These are phyloP conservation scores for Tylopilus subfusipes DNA, from an alignment of 768 basidiomycete species.

Conservation along the genomic window DNA sequence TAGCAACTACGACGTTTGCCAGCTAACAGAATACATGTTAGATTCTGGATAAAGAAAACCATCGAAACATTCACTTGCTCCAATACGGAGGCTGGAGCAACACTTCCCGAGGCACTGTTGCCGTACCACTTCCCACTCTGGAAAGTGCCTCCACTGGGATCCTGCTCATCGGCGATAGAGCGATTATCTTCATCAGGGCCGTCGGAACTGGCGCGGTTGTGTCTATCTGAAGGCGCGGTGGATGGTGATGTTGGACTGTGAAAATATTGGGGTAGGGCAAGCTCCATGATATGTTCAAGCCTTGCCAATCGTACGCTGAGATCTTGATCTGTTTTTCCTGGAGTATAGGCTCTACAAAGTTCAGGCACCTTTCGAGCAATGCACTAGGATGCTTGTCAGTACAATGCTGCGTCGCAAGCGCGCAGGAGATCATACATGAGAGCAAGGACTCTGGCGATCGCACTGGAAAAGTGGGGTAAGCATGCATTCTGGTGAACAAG, in stretches of 20 bases:
- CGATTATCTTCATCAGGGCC: slow-evolving; percentile 60
- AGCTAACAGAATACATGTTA: slow-evolving; percentile 38
- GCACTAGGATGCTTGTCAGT: slow-evolving; percentile 46
- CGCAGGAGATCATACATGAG: slow-evolving; percentile 54
- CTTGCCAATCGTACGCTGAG: slow-evolving; percentile 68
- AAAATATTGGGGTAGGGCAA: slow-evolving; percentile 73
- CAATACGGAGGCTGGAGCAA: slow-evolving; percentile 74
- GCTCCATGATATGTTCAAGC: slow-evolving; percentile 78
- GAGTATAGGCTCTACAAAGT: slow-evolving; percentile 84
- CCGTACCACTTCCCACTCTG: slow-evolving; percentile 88
- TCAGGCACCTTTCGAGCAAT: slow-evolving; percentile 84
- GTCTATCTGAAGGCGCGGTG: slow-evolving; percentile 33
- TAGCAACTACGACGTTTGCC: slow-evolving; percentile 50
- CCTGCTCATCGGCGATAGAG: slow-evolving; percentile 75
- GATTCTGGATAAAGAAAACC: slow-evolving; percentile 11
- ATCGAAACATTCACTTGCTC: slow-evolving; percentile 58
- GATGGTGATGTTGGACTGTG: slow-evolving; percentile 39
- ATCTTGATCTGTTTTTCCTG: slow-evolving; percentile 83
- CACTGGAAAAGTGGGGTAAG: slow-evolving; percentile 48
- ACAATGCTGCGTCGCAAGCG: slow-evolving; percentile 1
- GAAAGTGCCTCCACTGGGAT: slow-evolving; percentile 70
- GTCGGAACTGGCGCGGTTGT: slow-evolving; percentile 45
- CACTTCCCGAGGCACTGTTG: slow-evolving; percentile 76
- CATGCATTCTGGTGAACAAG: slow-evolving; percentile 10
- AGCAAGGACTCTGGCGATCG: slow-evolving; percentile 81